A percentile compares a stretch with the other conserved stretches of the same genome.
Conservation (phyloP, 768 basidiomycete species). For the Pseudohyphozyma bogoriensis region DNA sequence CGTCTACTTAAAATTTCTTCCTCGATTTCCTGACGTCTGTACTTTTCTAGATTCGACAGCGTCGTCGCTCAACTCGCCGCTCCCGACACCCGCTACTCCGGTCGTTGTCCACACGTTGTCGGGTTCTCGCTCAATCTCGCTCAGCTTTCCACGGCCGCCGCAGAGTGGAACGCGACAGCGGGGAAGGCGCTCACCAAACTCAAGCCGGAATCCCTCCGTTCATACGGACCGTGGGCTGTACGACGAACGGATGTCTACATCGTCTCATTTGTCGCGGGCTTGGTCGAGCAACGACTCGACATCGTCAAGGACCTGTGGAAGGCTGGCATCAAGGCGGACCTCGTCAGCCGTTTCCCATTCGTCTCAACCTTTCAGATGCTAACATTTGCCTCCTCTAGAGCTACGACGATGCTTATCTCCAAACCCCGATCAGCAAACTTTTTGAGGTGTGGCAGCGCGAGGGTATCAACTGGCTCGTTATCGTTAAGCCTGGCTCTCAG, state of each 20-base stretch:
- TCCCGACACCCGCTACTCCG: slow-evolving; percentile 25
- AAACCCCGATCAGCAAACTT: slow-evolving; percentile 30
- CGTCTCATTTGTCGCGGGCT: slow-evolving; percentile 28
- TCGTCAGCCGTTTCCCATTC: slow-evolving; percentile 21
- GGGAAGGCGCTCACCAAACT: slow-evolving; percentile 5
- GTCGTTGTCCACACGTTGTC: slow-evolving; percentile 25
- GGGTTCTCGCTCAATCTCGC: slow-evolving; percentile 29
- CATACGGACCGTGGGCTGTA: slow-evolving; percentile 31
- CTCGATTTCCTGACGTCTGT: neutral
- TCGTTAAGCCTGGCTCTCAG: slow-evolving; percentile 24
- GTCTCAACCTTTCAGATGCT: neutral
- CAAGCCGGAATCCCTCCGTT: slow-evolving; percentile 17
- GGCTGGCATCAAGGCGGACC: slow-evolving; percentile 31
- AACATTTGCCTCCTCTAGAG: slow-evolving; percentile 6
- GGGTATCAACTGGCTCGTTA: slow-evolving; percentile 34
- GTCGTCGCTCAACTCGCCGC: slow-evolving; percentile 32
- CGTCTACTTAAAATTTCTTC: neutral
- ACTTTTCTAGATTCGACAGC: slow-evolving; percentile 31
- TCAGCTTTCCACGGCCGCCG: slow-evolving; percentile 28
- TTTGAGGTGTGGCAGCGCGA: slow-evolving; percentile 31
- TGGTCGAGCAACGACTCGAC: slow-evolving; percentile 32
- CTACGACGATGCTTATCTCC: slow-evolving; percentile 30
- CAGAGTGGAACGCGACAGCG: slow-evolving; percentile 17
- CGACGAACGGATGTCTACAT: slow-evolving; percentile 36
- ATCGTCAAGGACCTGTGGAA: slow-evolving; percentile 35